phyloP scores from a whole-genome alignment of 2,329 filamentous ascomycete genomes.

The Zymoseptoria tritici region DNA sequence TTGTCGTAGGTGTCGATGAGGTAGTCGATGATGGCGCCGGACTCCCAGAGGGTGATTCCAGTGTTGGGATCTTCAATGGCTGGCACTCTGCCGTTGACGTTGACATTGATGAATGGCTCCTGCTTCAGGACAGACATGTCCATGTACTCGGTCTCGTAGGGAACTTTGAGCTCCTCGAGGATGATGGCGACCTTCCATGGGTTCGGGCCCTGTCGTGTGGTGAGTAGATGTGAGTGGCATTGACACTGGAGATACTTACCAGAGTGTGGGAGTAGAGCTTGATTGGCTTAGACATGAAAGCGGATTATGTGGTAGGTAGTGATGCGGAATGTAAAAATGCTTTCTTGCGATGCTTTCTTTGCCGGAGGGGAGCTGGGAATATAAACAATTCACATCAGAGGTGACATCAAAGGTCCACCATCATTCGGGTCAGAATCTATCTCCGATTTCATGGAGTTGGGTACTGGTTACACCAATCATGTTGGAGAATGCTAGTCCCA shows the following conservation, averaged over 20 bases:
- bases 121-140: constrained; percentile 37
- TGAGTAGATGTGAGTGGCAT: not conserved
- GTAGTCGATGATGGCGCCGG: constrained; percentile 24
- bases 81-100: constrained; percentile 38
- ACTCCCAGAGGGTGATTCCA: constrained; percentile 33
- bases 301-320: not conserved
- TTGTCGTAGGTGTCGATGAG: constrained; percentile 28
- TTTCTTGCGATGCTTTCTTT: no score
- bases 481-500: not conserved
- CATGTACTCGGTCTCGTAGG: constrained; percentile 33
- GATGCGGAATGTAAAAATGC: not conserved
- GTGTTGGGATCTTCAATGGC: constrained; percentile 42
- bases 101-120: constrained; percentile 32
- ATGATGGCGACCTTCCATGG: constrained; percentile 40
- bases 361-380: not conserved
- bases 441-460: not conserved
- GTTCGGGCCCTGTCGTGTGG: constrained; percentile 29
- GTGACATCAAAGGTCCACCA: not conserved
- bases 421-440: not conserved
- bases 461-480: not conserved
- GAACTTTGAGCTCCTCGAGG: constrained; percentile 38
- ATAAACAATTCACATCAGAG: not conserved
- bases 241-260: constrained; percentile 3
- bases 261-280: constrained; percentile 24
- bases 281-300: constrained; percentile 20